Conservation (phyloP, 306 rosid species). For the Parietaria judaica region DNA sequence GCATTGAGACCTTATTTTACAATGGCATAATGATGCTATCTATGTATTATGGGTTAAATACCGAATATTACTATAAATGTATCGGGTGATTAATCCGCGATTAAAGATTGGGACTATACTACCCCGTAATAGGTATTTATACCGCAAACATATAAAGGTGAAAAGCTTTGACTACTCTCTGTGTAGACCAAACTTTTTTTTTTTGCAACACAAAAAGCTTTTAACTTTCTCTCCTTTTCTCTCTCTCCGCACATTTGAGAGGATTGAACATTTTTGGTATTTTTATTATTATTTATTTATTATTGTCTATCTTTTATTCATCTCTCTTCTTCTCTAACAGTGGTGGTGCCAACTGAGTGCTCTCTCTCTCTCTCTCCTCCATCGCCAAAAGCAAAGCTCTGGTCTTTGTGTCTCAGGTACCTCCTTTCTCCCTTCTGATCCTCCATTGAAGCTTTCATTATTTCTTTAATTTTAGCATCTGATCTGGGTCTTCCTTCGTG, state of each 20-base stretch:
- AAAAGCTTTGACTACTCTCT: slow-evolving; percentile 27
- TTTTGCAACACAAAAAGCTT: slow-evolving; percentile 15
- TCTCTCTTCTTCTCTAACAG: neutral
- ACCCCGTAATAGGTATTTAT: too few species aligned
- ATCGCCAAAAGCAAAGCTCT: slow-evolving; percentile 34
- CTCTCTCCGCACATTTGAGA: slow-evolving; percentile 34
- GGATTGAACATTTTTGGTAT: slow-evolving; percentile 13
- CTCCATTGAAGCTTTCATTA: slow-evolving; percentile 19
- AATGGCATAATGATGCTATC: too few species aligned
- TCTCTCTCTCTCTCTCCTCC: slow-evolving; percentile 11
- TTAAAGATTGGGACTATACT: too few species aligned
- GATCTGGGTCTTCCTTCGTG: slow-evolving; percentile 26
- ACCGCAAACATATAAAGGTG: too few species aligned
- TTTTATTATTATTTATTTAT: neutral
- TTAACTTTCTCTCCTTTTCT: slow-evolving; percentile 10
- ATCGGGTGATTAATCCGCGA: too few species aligned
- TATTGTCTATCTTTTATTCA: slow-evolving; percentile 3
- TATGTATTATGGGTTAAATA: too few species aligned
- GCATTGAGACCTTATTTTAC: too few species aligned
- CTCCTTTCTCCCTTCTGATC: slow-evolving; percentile 17
- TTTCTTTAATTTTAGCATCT: slow-evolving; percentile 33
- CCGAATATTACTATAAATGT: too few species aligned
- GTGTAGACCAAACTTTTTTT: slow-evolving; percentile 21
- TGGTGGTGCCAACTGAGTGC: too few species aligned
- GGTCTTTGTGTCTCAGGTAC: slow-evolving; percentile 37